These are phyloP conservation scores for Eutrema heterophyllum DNA, from an alignment of 345 rosid species.

Conservation along the genomic window DNA sequence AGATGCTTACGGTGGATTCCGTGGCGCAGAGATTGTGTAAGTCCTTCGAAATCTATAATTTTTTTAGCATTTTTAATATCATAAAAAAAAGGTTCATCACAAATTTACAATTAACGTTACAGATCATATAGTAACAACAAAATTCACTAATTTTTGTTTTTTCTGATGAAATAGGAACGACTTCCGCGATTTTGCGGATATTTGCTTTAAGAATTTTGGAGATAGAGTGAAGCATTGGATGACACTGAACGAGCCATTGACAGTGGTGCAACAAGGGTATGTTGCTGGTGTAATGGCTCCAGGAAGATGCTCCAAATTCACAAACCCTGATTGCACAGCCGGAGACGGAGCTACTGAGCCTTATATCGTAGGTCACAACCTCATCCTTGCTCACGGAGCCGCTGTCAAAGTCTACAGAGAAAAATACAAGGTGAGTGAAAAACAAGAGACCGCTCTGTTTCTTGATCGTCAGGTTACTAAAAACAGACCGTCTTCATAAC, in stretches of 20 bases:
- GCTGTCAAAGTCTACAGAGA: slow-evolving; percentile 33
- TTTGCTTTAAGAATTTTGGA: slow-evolving; percentile 43
- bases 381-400: slow-evolving; percentile 40
- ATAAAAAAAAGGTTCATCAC: neutral
- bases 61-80: neutral
- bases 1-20: slow-evolving; percentile 48
- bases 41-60: neutral
- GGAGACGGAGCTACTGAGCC: slow-evolving; percentile 37
- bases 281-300: slow-evolving; percentile 27
- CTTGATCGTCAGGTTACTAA: neutral
- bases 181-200: slow-evolving; percentile 38
- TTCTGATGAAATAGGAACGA: slow-evolving; percentile 33
- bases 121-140: neutral
- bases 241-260: slow-evolving; percentile 42
- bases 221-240: slow-evolving; percentile 49
- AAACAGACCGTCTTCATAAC: neutral
- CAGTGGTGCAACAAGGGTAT: slow-evolving; percentile 29
- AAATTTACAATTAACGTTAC: neutral
- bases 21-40: slow-evolving; percentile 37
- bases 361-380: slow-evolving; percentile 35
- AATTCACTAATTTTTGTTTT: neutral
- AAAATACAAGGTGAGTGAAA: slow-evolving; percentile 25
- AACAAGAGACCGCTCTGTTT: neutral
- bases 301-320: slow-evolving; percentile 36
- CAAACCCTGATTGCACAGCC: slow-evolving; percentile 18